A percentile compares a stretch with the other conserved stretches of the same genome.
Conservation (phyloP, 192 early-diverging fungal species). For the Coemansia sp. region DNA sequence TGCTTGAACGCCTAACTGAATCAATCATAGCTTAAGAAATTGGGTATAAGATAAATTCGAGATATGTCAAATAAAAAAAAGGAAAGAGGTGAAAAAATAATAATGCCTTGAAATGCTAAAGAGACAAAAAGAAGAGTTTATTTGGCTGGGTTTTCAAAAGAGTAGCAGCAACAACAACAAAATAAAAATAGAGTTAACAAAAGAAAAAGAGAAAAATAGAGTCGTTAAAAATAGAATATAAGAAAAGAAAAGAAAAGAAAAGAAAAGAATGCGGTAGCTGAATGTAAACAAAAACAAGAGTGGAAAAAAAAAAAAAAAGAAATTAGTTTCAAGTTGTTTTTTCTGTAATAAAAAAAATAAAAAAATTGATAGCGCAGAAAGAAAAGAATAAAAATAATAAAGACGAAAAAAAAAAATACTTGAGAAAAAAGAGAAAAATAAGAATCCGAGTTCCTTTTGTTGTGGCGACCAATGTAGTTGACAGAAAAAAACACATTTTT, state of each 20-base stretch:
- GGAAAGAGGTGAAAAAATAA: slow-evolving; percentile 1
- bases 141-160: slow-evolving; percentile 1
- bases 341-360: slow-evolving; percentile 4
- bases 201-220: neutral
- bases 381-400: neutral
- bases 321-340: neutral
- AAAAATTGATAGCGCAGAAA: neutral
- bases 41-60: neutral
- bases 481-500: neutral
- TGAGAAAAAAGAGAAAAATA: neutral
- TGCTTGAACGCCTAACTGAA: slow-evolving; percentile 37
- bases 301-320: neutral
- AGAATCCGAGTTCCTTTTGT: neutral
- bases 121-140: neutral
- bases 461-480: neutral
- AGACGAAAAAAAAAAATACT: neutral
- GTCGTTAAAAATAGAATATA: slow-evolving; percentile 4
- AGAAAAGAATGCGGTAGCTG: slow-evolving; percentile 3
- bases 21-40: slow-evolving; percentile 28
- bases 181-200: neutral
- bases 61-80: neutral
- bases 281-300: slow-evolving; percentile 1
- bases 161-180: neutral
- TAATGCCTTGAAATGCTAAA: neutral
- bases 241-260: slow-evolving; percentile 3